Evolutionary conservation across 129 eudicot genomes (phyloP).

Genomic region (Lactuca saligna): DNA sequence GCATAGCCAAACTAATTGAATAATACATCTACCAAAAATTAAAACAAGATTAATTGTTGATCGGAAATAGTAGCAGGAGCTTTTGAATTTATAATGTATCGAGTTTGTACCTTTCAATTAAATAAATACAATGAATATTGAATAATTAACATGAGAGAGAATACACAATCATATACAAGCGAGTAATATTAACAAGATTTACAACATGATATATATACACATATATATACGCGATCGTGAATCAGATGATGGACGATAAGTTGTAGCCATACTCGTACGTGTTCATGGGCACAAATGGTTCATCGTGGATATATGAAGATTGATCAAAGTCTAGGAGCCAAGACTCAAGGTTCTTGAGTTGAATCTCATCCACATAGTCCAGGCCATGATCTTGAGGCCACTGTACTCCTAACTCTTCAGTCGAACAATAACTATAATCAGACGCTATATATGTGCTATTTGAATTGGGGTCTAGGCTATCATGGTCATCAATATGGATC

Average conservation of each 20-base stretch:
- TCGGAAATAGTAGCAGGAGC: not conserved
- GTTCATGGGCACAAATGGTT: slow-evolving; percentile 23
- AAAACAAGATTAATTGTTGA: not conserved
- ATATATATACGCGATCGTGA: slow-evolving; percentile 3
- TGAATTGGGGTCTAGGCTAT: slow-evolving; percentile 23
- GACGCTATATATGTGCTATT: slow-evolving; percentile 12
- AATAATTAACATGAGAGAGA: slow-evolving; percentile 14
- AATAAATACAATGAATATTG: slow-evolving; percentile 15
- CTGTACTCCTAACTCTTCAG: slow-evolving; percentile 29
- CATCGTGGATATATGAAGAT: slow-evolving; percentile 17
- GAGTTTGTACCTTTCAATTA: not conserved
- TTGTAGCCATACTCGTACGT: slow-evolving; percentile 27
- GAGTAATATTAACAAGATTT: slow-evolving; percentile 27
- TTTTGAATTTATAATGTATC: not conserved
- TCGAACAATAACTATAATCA: slow-evolving; percentile 26
- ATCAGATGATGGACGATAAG: slow-evolving; percentile 22
- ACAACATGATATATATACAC: slow-evolving; percentile 18
- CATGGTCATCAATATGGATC: slow-evolving; percentile 13
- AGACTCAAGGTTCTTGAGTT: slow-evolving; percentile 35
- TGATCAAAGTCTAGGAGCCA: slow-evolving; percentile 41
- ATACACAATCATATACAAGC: slow-evolving; percentile 15
- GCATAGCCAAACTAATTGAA: not conserved
- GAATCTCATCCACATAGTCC: slow-evolving; percentile 24
- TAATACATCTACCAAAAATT: not conserved
- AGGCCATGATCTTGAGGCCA: slow-evolving; percentile 19